Conservation (phyloP, 2,329 filamentous ascomycete genomes). For the Aspergillus fischeri region DNA sequence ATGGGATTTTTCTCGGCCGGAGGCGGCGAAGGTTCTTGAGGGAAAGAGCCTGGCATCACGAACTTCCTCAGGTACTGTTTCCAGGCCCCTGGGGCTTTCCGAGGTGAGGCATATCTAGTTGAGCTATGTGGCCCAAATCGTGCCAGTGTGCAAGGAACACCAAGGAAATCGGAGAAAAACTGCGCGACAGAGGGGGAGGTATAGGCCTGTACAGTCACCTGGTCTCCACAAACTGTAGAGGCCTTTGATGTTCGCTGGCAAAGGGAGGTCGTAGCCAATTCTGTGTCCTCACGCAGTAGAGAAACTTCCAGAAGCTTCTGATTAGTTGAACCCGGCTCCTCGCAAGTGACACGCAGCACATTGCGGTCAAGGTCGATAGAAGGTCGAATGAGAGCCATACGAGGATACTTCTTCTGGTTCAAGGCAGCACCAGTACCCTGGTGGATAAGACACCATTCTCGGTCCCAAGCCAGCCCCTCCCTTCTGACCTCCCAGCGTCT, state of each 20-base stretch:
- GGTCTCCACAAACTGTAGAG: slow-evolving; percentile 79
- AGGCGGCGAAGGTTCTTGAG: slow-evolving; percentile 41
- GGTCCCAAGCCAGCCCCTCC: slow-evolving; percentile 88
- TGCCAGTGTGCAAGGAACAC: slow-evolving; percentile 76
- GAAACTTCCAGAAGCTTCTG: slow-evolving; percentile 34
- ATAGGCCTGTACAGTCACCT: slow-evolving; percentile 68
- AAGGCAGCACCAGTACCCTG: slow-evolving; percentile 77
- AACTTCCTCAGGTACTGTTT: slow-evolving; percentile 19
- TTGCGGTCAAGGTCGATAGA: slow-evolving; percentile 66
- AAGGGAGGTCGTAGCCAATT: slow-evolving; percentile 65
- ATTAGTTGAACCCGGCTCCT: slow-evolving; percentile 32
- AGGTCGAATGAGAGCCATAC: slow-evolving; percentile 80
- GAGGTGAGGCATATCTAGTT: slow-evolving; percentile 67
- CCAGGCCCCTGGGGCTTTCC: slow-evolving; percentile 49
- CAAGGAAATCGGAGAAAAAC: slow-evolving; percentile 75
- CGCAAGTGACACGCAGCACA: slow-evolving; percentile 55
- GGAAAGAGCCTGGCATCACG: slow-evolving; percentile 53
- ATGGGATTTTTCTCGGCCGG: slow-evolving; percentile 57
- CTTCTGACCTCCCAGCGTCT: slow-evolving; percentile 69
- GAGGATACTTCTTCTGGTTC: slow-evolving; percentile 82
- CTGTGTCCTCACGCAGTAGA: slow-evolving; percentile 28
- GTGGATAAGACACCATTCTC: slow-evolving; percentile 94
- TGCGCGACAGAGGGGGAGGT: slow-evolving; percentile 58
- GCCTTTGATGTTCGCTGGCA: slow-evolving; percentile 36
- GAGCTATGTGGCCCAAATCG: slow-evolving; percentile 71